Evolutionary conservation across 2,329 filamentous ascomycete species (phyloP), one percentile per base, ranked within the genome.

Genomic region (Dendrostoma leiphaemia): DNA sequence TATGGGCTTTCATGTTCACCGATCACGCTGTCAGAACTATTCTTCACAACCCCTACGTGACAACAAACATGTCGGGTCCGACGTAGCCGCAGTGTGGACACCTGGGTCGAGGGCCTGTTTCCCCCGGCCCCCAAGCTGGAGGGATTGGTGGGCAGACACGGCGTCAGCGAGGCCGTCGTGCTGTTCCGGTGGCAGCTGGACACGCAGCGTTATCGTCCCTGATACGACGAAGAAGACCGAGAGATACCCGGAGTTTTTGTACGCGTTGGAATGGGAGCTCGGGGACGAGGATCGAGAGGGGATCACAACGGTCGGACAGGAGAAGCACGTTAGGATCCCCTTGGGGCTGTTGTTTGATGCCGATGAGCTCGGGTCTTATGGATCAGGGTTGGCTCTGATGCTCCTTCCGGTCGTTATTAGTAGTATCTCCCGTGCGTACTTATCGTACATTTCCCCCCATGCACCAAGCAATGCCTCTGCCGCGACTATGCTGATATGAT

Each of bases 11-110:
- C 12, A n/a, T n/a, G 13, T 2, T 6, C 26, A 4, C 31, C 21
- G 17, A 48, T 41, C 19, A 32, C 21, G 17, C 19, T 26, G 17
- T 31, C 43, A 82, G 80, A 48, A 85, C 84, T 62, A 69, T 87
- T 13, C 85, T 86, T 57, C 84, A 87, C 63, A 68, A 74, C 2
- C 84, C 83, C 0, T 86, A 82, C 28, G 12, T 53, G 83, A 79
- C 59, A 41, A 41, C 38, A 76, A 75, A 35, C 74, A 79, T 43
- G 73, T 74, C 0, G 77, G 82, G 46, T 69, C 69, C 28, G 75
- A 82, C 32, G 73, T 85, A 15, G 82, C 85, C 64, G 65, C 71
- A 29, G 76, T 79, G 41, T 86, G 83, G 83, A 75, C 59, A 63
- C n/a, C 51, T 65, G 12, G 53, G 57, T 17, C 57, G 10, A 49